Conservation (phyloP, 495 filamentous ascomycete genomes). For the Astrocystis sublimbata region DNA sequence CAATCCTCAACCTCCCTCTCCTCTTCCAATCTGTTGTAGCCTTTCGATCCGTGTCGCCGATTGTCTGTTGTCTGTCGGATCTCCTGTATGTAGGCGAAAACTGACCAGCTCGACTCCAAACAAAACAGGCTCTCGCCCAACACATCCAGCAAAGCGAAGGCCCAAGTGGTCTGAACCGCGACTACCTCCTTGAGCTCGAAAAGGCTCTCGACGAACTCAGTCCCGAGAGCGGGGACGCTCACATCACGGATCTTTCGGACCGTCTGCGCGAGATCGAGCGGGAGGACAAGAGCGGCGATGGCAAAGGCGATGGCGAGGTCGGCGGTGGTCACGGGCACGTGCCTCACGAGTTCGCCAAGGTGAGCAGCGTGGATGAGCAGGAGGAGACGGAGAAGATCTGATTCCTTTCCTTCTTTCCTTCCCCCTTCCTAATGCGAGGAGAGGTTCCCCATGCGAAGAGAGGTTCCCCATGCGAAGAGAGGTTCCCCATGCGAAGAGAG, state of each 20-base stretch:
- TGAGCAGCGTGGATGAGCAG: constrained; percentile 57
- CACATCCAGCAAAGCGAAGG: constrained; percentile 77
- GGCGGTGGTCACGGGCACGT: constrained; percentile 10
- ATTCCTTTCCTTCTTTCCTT: too few species aligned
- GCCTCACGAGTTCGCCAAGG: constrained; percentile 45
- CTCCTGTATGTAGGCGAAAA: neutral
- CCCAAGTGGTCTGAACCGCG: constrained; percentile 85
- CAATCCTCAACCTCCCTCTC: too few species aligned
- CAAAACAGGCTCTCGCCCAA: constrained; percentile 70
- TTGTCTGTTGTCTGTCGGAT: too few species aligned
- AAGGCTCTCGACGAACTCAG: constrained; percentile 72
- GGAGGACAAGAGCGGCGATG: constrained; percentile 24
- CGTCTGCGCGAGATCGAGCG: constrained; percentile 57
- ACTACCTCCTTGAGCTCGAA: constrained; percentile 87
- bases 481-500: too few species aligned
- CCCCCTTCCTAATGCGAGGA: too few species aligned
- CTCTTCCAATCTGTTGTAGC: too few species aligned
- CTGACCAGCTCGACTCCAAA: too few species aligned
- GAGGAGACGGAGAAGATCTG: constrained; percentile 57
- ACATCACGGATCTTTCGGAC: constrained; percentile 66
- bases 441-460: too few species aligned
- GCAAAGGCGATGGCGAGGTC: constrained; percentile 14
- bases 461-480: too few species aligned
- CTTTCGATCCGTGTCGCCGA: too few species aligned
- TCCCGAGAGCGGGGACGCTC: constrained; percentile 76